These are phyloP conservation scores for Exobasidium cylindrosporum DNA, from an alignment of 1,284 basidiomycete genomes.

Conservation along the genomic window DNA sequence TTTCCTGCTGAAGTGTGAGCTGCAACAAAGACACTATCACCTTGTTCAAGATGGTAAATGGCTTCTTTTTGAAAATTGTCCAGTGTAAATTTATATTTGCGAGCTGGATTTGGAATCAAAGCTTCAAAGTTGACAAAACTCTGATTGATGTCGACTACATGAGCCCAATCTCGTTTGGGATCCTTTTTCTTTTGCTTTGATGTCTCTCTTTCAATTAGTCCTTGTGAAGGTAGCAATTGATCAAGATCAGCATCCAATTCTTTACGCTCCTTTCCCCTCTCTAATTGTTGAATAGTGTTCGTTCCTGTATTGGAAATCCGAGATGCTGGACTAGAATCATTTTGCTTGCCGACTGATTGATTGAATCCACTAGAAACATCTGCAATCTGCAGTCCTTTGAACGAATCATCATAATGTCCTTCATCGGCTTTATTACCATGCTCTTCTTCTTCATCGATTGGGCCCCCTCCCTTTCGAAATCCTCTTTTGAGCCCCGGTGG, in stretches of 20 bases:
- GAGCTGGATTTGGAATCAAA: constrained; percentile 85
- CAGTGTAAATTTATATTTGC: constrained; percentile 79
- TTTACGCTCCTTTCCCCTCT: background rate
- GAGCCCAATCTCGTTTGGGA: constrained; percentile 90
- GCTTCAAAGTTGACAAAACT: constrained; percentile 82
- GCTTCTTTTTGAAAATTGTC: constrained; percentile 96
- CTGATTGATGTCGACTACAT: constrained; percentile 88
- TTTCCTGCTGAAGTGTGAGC: constrained; percentile 99
- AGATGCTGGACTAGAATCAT: constrained; percentile 8
- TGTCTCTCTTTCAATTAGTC: constrained; percentile 10
- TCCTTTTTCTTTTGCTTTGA: constrained; percentile 30
- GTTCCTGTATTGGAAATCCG: constrained; percentile 3
- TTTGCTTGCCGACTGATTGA: background rate
- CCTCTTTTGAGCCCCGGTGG: constrained; percentile 62
- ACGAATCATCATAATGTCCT: constrained; percentile 57
- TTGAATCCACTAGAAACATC: background rate
- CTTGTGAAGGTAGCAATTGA: constrained; percentile 46
- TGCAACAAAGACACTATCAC: constrained; percentile 96
- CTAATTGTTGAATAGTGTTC: background rate
- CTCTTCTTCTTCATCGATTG: constrained; percentile 21
- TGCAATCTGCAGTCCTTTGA: constrained; percentile 37
- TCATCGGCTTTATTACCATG: background rate
- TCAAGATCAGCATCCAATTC: constrained; percentile 44
- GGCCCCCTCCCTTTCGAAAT: constrained; percentile 60
- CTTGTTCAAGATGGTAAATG: constrained; percentile 94